A percentile compares a stretch with the other conserved stretches of the same genome.
phyloP scores from a whole-genome alignment of 2,329 filamentous ascomycete species.

The Sporothrix euskadiensis region DNA sequence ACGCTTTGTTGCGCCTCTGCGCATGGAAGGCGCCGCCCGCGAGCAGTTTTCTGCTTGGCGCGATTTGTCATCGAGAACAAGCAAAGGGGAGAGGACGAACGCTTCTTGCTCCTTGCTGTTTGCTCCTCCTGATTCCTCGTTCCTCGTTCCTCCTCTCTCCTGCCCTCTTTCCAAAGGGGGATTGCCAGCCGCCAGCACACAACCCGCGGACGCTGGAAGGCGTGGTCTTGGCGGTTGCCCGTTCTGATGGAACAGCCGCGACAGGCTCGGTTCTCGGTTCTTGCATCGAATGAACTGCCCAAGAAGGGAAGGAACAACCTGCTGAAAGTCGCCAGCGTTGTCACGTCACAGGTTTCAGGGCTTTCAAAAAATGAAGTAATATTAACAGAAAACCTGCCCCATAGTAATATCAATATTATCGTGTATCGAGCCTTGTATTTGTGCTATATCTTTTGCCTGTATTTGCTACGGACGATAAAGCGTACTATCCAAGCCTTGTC shows the following conservation, averaged over 20 bases:
- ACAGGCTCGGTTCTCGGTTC: slow-evolving; percentile 30
- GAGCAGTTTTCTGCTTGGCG: not conserved
- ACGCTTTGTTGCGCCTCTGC: not conserved
- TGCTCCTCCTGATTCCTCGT: not conserved
- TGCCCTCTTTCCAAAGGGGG: not conserved
- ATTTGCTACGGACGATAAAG: not conserved
- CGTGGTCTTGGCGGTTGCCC: not conserved
- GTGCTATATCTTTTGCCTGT: not conserved
- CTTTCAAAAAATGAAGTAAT: not conserved
- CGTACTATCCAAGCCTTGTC: not conserved
- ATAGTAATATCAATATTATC: not conserved
- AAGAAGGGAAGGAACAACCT: slow-evolving; percentile 3
- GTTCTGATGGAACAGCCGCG: slow-evolving; percentile 4
- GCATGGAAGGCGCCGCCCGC: not conserved
- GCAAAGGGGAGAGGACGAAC: not conserved
- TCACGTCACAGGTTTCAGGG: not conserved
- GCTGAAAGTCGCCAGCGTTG: not conserved
- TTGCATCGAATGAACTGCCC: slow-evolving; percentile 18
- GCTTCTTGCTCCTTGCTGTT: not conserved
- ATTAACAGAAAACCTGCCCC: not conserved
- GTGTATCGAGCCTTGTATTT: not conserved
- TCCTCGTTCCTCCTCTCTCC: not conserved
- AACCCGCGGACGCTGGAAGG: not conserved
- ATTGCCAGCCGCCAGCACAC: slow-evolving; percentile 18
- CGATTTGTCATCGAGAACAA: slow-evolving; percentile 28